Conservation (phyloP, 257 asterid genomes). For the Parsonsia alboflavescens region DNA sequence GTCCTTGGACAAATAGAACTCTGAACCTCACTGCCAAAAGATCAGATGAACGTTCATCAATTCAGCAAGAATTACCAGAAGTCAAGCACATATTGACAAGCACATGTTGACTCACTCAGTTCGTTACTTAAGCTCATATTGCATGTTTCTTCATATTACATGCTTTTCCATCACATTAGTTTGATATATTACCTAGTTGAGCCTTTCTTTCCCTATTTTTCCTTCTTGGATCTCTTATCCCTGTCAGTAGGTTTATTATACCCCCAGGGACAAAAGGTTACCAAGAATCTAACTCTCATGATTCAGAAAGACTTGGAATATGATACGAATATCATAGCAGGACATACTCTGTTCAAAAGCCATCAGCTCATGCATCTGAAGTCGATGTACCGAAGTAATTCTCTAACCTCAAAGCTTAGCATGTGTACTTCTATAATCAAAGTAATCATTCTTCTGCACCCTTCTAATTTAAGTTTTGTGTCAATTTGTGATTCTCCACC, state of each 20-base stretch:
- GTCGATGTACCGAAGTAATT: neutral
- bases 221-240: neutral
- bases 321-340: no score
- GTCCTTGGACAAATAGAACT: neutral
- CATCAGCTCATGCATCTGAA: neutral
- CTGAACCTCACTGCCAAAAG: neutral
- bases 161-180: neutral
- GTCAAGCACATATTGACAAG: neutral
- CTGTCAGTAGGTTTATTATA: neutral
- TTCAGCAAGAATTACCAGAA: neutral
- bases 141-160: neutral
- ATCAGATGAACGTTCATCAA: neutral
- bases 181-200: neutral
- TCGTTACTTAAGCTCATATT: no score
- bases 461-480: no score
- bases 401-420: neutral
- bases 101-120: neutral
- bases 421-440: neutral
- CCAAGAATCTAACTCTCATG: neutral
- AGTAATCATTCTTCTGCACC: neutral
- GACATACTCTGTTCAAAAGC: neutral
- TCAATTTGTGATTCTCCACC: neutral
- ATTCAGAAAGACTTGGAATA: neutral
- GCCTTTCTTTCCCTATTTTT: neutral
- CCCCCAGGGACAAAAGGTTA: neutral